Conservation (phyloP, 768 basidiomycete species). For the Collybia nuda region DNA sequence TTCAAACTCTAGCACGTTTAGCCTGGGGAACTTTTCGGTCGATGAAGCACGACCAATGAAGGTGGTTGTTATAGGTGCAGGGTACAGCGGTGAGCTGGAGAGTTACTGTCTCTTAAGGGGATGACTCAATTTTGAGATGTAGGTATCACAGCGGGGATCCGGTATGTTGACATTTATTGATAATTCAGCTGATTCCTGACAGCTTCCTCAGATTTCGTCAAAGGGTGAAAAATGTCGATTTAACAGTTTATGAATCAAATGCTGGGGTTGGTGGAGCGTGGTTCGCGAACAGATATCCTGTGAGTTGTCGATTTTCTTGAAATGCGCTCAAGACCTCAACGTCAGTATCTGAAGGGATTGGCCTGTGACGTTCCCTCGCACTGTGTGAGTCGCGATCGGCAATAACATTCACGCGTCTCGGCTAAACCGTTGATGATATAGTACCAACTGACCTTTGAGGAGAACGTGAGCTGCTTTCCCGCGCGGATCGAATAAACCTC, state of each 20-base stretch:
- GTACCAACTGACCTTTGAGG: conserved; percentile 61
- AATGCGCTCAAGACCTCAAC: background rate
- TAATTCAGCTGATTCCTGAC: background rate
- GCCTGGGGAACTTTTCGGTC: conserved; percentile 44
- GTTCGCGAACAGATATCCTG: conserved; percentile 56
- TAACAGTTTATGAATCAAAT: conserved; percentile 61
- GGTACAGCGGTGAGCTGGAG: conserved; percentile 46
- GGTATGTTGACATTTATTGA: conserved; percentile 26
- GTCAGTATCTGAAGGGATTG: conserved; percentile 35
- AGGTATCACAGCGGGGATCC: conserved; percentile 57
- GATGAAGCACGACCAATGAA: conserved; percentile 55
- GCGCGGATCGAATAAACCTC: background rate
- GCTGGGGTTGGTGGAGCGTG: conserved; percentile 64
- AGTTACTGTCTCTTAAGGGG: background rate
- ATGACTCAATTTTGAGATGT: background rate
- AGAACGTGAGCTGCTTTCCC: conserved; percentile 34
- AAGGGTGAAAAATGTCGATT: conserved; percentile 48
- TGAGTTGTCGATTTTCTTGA: conserved; percentile 18
- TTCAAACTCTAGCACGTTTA: conserved; percentile 9
- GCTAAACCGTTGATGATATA: conserved; percentile 15
- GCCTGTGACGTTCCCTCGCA: conserved; percentile 66
- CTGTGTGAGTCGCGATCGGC: conserved; percentile 32
- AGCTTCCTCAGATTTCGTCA: conserved; percentile 43
- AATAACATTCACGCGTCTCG: background rate
- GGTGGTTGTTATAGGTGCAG: conserved; percentile 57